Evolutionary conservation across 805 yeast species (phyloP), one percentile per base, ranked within the genome.

Genomic region (Saccharomycopsis schoenii): DNA sequence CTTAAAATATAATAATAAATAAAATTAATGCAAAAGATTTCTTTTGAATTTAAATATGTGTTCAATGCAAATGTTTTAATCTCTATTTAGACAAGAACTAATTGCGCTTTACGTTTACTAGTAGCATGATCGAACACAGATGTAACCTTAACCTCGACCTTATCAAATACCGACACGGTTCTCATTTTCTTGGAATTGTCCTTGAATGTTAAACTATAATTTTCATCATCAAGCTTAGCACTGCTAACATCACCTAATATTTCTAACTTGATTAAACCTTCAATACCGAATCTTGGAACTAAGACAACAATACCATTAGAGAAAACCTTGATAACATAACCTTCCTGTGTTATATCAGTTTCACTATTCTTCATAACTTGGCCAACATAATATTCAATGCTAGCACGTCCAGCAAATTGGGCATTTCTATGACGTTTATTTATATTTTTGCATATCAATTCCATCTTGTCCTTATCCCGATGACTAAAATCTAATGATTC

Each of bases 321-420:
- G 72, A 94, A 92, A 36, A 94, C 94, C 71, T 89, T 88, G 69
- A 93, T 91, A 36, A 92, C 86, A 68, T 89, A 92, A 10, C 98
- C 99, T 65, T 89, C 91, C 19, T 63, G 62, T 34, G 19, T 24
- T 71, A 89, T 96, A 15, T 78, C 77, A 42, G 87, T 77, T 69
- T 89, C 91, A 67, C 85, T 85, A 70, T 85, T 85, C 71, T 89
- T 88, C 88, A 94, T 88, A 51, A 93, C 97, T 76, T 94, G 98
- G 9, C 99, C 99, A 57, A 94, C 99, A 69, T 89, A 94, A 74
- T 94, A 94, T 72, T 94, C 99, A 64, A 94, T 89, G 71, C 96
- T 88, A 21, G 99, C 97, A 71, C 99, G 82, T 43, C 99, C 99
- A 1, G 99, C 99, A 77, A 93, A 89, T 74, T 94, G 99, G 0